A percentile compares a stretch with the other conserved stretches of the same genome.
Conservation (phyloP, 1,284 basidiomycete species). For the Boletus smithii region DNA sequence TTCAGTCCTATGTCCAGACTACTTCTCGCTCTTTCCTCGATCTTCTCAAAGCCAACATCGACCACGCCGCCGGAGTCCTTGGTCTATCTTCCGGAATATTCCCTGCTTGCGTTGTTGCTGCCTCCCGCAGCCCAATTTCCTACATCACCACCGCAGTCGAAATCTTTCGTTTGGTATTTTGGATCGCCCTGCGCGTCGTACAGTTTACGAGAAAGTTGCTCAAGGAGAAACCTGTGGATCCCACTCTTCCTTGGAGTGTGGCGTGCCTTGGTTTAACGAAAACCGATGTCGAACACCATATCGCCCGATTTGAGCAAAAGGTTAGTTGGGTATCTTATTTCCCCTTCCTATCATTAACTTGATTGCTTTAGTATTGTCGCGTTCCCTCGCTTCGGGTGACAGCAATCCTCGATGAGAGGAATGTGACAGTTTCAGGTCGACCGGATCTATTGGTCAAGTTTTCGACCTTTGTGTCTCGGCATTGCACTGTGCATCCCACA, state of each 20-base stretch:
- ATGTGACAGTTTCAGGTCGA: slow-evolving; percentile 56
- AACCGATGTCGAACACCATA: slow-evolving; percentile 35
- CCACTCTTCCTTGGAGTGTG: slow-evolving; percentile 49
- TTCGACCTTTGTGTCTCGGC: slow-evolving; percentile 33
- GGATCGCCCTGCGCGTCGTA: slow-evolving; percentile 52
- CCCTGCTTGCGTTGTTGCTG: slow-evolving; percentile 51
- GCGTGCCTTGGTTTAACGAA: slow-evolving; percentile 45
- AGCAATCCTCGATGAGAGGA: slow-evolving; percentile 45
- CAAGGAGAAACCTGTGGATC: slow-evolving; percentile 25
- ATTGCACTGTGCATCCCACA: slow-evolving; percentile 39
- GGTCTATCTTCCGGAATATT: slow-evolving; percentile 65
- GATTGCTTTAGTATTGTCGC: slow-evolving; percentile 17
- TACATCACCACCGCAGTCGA: slow-evolving; percentile 49
- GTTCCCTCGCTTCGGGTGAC: slow-evolving; percentile 44
- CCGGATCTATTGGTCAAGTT: slow-evolving; percentile 50
- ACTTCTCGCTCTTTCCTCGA: slow-evolving; percentile 35
- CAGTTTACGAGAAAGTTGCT: slow-evolving; percentile 38
- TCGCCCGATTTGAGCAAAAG: slow-evolving; percentile 38
- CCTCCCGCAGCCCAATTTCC: slow-evolving; percentile 40
- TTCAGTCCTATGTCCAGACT: slow-evolving; percentile 43
- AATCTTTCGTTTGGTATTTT: slow-evolving; percentile 52
- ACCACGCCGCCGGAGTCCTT: slow-evolving; percentile 42
- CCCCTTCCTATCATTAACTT: slow-evolving; percentile 7
- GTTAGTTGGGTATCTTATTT: slow-evolving; percentile 21
- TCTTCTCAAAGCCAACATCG: slow-evolving; percentile 34